phyloP scores from a whole-genome alignment of 176 grass and related monocot species.

The Paspalum vaginatum region DNA sequence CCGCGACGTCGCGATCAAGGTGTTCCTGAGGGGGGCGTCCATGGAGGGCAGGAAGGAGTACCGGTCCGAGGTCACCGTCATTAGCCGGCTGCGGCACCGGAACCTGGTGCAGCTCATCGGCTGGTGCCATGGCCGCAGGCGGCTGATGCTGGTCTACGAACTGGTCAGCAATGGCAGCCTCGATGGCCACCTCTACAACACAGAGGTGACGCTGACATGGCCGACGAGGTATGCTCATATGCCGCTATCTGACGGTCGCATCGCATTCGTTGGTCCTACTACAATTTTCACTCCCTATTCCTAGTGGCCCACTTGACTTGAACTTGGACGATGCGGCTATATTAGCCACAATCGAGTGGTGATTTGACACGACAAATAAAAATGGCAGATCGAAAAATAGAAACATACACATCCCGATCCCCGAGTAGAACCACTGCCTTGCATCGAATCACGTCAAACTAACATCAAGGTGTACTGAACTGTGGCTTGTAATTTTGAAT shows the following conservation, averaged over 20 bases:
- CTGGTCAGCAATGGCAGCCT: conserved; percentile 60
- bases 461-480: too few species aligned
- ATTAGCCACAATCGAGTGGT: not conserved
- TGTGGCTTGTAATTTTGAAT: not conserved
- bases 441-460: too few species aligned
- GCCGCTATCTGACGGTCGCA: not conserved
- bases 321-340: not conserved
- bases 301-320: too few species aligned
- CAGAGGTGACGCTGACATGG: conserved; percentile 40
- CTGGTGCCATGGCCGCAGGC: conserved; percentile 58
- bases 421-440: too few species aligned
- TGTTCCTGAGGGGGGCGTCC: conserved; percentile 44
- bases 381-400: not conserved
- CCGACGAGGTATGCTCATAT: conserved; percentile 36
- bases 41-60: conserved; percentile 61
- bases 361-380: not conserved
- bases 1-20: conserved; percentile 66
- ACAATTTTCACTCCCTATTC: not conserved
- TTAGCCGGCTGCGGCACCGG: conserved; percentile 65
- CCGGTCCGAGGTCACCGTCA: conserved; percentile 62
- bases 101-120: conserved; percentile 77
- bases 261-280: too few species aligned
- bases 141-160: conserved; percentile 59
- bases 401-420: not conserved
- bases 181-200: conserved; percentile 54